Conservation (phyloP, 2,329 filamentous ascomycete genomes). For the Aspergillus phoenicis region DNA sequence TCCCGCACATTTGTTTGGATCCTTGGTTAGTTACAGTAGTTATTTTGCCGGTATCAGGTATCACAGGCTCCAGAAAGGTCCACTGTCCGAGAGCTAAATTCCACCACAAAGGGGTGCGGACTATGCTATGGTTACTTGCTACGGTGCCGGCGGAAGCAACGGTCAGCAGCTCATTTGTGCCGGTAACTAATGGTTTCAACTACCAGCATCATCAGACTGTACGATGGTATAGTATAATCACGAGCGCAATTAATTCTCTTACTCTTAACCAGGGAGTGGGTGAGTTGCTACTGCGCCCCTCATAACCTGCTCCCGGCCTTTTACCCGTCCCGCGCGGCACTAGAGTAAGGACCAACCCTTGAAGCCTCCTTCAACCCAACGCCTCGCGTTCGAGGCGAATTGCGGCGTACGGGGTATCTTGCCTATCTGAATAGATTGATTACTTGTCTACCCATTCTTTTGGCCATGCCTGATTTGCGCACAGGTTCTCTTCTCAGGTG, state of each 20-base stretch:
- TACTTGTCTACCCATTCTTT: background rate
- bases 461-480: background rate
- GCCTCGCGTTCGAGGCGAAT: background rate
- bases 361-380: conserved; percentile 6
- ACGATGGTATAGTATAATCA: too few species aligned
- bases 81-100: background rate
- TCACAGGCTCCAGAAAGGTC: background rate
- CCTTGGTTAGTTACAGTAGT: too few species aligned
- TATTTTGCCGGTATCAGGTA: too few species aligned
- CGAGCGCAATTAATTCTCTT: background rate
- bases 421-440: background rate
- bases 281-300: too few species aligned
- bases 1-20: too few species aligned
- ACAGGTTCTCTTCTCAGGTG: background rate
- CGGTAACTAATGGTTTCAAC: background rate
- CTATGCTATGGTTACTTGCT: background rate
- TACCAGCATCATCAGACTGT: too few species aligned
- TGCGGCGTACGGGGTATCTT: background rate
- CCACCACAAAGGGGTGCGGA: background rate
- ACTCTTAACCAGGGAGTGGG: too few species aligned
- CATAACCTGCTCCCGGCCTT: background rate
- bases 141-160: background rate
- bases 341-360: background rate
- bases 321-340: background rate
- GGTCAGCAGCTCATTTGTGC: background rate